phyloP scores from a whole-genome alignment of 2,329 filamentous ascomycete genomes.

The Diaporthe velutina region DNA sequence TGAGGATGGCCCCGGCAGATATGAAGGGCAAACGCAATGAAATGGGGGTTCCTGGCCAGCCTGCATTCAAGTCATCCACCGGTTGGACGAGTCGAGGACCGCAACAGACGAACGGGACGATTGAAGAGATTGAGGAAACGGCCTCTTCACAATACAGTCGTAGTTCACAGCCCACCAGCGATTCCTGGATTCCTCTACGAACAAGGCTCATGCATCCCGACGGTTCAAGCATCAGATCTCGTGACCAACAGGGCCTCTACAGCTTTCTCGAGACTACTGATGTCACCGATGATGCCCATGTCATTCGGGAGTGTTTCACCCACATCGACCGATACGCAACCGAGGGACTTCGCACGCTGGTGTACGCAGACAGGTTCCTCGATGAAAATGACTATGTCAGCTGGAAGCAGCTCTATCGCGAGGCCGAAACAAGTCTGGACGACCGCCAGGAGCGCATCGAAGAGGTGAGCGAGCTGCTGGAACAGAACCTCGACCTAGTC shows the following conservation, averaged over 20 bases:
- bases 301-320: conserved; percentile 86
- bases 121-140: not conserved
- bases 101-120: not conserved
- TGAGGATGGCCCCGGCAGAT: conserved; percentile 78
- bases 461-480: conserved; percentile 81
- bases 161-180: not conserved
- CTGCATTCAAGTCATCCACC: not conserved
- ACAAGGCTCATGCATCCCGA: conserved; percentile 58
- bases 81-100: not conserved
- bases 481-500: conserved; percentile 81
- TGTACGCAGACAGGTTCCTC: conserved; percentile 84
- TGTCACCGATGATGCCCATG: conserved; percentile 66
- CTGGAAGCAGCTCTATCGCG: conserved; percentile 83
- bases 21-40: conserved; percentile 74
- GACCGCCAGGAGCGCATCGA: conserved; percentile 84
- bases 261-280: conserved; percentile 61
- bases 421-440: conserved; percentile 82
- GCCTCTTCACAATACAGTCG: not conserved
- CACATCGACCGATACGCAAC: conserved; percentile 91
- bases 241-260: conserved; percentile 64
- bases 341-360: conserved; percentile 84
- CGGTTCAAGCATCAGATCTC: not conserved
- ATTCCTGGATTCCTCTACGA: conserved; percentile 42
- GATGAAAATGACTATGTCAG: conserved; percentile 77
- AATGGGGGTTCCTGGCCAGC: conserved; percentile 66